These are phyloP conservation scores for Centaurea solstitialis DNA, from an alignment of 129 eudicot species.

Conservation along the genomic window DNA sequence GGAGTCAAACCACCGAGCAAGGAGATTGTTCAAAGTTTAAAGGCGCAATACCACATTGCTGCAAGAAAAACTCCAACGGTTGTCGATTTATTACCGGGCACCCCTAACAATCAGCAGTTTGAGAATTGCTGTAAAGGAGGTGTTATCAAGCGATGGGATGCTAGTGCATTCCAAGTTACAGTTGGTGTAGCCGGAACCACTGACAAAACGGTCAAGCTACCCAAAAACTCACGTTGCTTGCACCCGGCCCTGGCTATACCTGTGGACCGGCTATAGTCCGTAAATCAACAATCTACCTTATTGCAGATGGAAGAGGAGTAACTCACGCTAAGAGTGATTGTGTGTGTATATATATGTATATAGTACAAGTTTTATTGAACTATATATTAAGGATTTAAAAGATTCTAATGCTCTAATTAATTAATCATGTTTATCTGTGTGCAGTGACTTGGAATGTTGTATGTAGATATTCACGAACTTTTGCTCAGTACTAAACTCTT, in stretches of 20 bases:
- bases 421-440: not conserved
- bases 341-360: too few relatives aligned
- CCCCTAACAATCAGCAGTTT: slow-evolving; percentile 89
- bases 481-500: slow-evolving; percentile 86
- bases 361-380: slow-evolving; percentile 26
- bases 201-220: slow-evolving; percentile 75
- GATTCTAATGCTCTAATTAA: slow-evolving; percentile 8
- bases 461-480: slow-evolving; percentile 86
- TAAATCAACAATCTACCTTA: slow-evolving; percentile 60
- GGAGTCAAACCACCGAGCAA: slow-evolving; percentile 86
- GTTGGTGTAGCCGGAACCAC: slow-evolving; percentile 95
- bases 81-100: slow-evolving; percentile 82
- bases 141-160: slow-evolving; percentile 85
- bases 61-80: slow-evolving; percentile 77
- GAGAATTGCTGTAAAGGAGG: slow-evolving; percentile 96
- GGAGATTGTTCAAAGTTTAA: slow-evolving; percentile 90
- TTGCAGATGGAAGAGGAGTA: slow-evolving; percentile 73
- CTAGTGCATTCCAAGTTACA: slow-evolving; percentile 78
- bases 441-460: slow-evolving; percentile 98
- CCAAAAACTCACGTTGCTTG: slow-evolving; percentile 78
- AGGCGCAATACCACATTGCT: slow-evolving; percentile 76
- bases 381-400: not conserved
- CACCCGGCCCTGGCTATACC: slow-evolving; percentile 92
- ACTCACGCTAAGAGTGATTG: slow-evolving; percentile 98
- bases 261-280: slow-evolving; percentile 84